Conservation (phyloP, 306 rosid genomes). For the Rosa rugosa region DNA sequence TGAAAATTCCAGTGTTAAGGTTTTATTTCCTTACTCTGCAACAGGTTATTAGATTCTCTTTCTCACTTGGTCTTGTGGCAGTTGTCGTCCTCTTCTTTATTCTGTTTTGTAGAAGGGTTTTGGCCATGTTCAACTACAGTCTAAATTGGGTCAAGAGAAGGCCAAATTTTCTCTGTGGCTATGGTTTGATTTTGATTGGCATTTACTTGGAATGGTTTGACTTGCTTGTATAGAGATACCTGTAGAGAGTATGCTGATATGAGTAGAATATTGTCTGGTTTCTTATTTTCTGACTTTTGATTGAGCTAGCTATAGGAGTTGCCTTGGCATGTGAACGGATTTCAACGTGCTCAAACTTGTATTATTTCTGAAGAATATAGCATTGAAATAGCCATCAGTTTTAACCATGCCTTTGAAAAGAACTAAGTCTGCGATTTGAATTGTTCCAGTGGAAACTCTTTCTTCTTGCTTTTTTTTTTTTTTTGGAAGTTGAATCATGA, state of each 20-base stretch:
- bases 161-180: neutral
- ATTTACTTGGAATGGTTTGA: neutral
- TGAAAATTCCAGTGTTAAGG: slow-evolving; percentile 49
- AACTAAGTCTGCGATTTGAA: neutral
- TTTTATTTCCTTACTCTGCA: neutral
- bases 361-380: neutral
- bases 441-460: neutral
- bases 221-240: neutral
- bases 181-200: neutral
- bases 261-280: neutral
- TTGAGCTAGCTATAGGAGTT: neutral
- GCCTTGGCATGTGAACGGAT: neutral
- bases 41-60: neutral
- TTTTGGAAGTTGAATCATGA: neutral
- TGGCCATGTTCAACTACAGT: neutral
- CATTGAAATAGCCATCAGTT: neutral
- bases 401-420: neutral
- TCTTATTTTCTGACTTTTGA: neutral
- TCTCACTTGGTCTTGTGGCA: neutral
- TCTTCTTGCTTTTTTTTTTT: too few species aligned
- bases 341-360: neutral
- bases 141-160: neutral
- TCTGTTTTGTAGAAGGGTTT: neutral
- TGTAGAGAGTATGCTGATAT: neutral
- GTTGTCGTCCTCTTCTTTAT: neutral